A percentile compares a stretch with the other conserved stretches of the same genome.
These are phyloP conservation scores for Blastomyces silverae DNA, from an alignment of 2,329 filamentous ascomycete species.

Conservation along the genomic window DNA sequence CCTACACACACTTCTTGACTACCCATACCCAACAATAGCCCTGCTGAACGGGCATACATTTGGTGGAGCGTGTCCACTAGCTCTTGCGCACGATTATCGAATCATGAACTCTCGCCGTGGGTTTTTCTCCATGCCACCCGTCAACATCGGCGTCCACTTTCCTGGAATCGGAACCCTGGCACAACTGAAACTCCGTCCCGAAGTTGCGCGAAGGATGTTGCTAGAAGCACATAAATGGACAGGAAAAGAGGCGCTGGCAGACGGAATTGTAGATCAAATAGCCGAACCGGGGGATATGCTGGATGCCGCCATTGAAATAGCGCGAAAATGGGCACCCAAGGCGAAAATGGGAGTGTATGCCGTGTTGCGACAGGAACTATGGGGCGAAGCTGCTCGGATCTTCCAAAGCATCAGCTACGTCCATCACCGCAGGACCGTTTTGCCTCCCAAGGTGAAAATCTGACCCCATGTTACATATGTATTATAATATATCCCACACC, in stretches of 20 bases:
- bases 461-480: conserved; percentile 9
- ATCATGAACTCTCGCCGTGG: conserved; percentile 34
- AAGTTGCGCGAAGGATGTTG: conserved; percentile 45
- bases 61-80: conserved; percentile 35
- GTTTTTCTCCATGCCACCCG: conserved; percentile 41
- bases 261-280: conserved; percentile 45
- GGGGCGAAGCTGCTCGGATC: conserved; percentile 15
- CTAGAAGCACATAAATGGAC: conserved; percentile 46
- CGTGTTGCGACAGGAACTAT: conserved; percentile 15
- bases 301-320: conserved; percentile 34
- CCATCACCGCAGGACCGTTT: conserved; percentile 14
- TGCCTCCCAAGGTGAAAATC: conserved; percentile 15
- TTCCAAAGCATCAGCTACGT: conserved; percentile 16
- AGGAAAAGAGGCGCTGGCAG: conserved; percentile 39
- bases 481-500: background rate
- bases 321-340: conserved; percentile 29
- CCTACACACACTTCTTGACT: conserved; percentile 38
- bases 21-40: conserved; percentile 36
- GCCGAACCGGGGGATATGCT: conserved; percentile 40
- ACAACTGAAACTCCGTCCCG: conserved; percentile 41
- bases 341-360: conserved; percentile 18
- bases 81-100: conserved; percentile 36
- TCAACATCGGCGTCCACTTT: conserved; percentile 46
- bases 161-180: conserved; percentile 44
- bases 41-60: conserved; percentile 38